Percentiles rank a stretch among this genome's conserved stretches.
Evolutionary conservation across 352 stramenopile species (phyloP).

Genomic region (Globisporangium uncinulatum): DNA sequence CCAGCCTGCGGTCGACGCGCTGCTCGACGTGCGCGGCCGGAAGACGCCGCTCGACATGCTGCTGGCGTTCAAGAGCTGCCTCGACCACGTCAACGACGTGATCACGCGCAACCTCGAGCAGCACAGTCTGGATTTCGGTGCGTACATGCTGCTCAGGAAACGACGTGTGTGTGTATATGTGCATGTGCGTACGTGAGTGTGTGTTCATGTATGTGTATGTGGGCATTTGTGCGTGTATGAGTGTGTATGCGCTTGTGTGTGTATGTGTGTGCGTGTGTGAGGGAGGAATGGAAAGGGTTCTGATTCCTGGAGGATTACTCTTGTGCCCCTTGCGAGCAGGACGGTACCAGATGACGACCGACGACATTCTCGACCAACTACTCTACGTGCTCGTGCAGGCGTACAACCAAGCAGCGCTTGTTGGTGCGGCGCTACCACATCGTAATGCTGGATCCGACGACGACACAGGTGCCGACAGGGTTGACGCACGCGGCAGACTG

Average conservation of each 20-base stretch:
- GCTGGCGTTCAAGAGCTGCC: conserved; percentile 57
- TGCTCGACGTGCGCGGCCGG: conserved; percentile 30
- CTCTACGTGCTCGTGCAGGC: conserved; percentile 61
- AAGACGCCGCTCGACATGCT: conserved; percentile 76
- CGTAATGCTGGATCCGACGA: background rate
- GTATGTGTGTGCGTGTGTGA: too few species aligned
- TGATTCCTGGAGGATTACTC: too few species aligned
- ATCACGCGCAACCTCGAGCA: conserved; percentile 52
- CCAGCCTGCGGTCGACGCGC: conserved; percentile 28
- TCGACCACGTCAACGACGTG: conserved; percentile 52
- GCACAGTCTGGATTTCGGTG: conserved; percentile 48
- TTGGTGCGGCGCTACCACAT: background rate
- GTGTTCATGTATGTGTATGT: too few species aligned
- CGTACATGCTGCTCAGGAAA: too few species aligned
- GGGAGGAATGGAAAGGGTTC: too few species aligned
- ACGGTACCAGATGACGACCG: conserved; percentile 57
- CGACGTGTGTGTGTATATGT: too few species aligned
- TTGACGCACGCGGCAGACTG: background rate
- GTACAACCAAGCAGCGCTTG: conserved; percentile 22
- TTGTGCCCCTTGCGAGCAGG: conserved; percentile 19
- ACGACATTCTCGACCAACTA: conserved; percentile 79
- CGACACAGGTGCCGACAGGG: background rate
- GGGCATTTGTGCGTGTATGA: background rate
- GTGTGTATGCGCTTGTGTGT: too few species aligned
- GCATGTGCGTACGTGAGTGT: too few species aligned